A percentile compares a stretch with the other conserved stretches of the same genome.
Conservation (phyloP, 1,284 basidiomycete genomes). For the Boletellus deceptivus region DNA sequence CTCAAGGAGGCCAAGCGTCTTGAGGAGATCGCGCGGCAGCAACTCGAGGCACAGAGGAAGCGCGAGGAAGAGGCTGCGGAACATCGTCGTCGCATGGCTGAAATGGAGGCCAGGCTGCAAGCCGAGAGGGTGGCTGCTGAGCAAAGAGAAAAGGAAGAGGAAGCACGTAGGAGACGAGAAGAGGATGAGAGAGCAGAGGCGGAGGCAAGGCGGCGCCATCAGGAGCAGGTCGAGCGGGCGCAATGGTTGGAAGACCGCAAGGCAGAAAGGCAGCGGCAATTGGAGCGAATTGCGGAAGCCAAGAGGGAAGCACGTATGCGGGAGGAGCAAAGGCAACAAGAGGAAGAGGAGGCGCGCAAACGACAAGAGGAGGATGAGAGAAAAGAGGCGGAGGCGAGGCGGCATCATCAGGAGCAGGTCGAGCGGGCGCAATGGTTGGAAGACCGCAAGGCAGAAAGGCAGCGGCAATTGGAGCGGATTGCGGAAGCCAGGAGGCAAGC, state of each 20-base stretch:
- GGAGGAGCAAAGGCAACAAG: too few species aligned
- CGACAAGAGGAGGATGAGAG: background rate
- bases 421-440: too few species aligned
- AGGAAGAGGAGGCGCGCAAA: background rate
- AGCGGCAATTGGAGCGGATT: too few species aligned
- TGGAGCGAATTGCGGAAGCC: too few species aligned
- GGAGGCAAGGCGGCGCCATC: background rate
- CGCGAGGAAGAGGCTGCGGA: slow-evolving; percentile 10
- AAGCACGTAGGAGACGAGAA: background rate
- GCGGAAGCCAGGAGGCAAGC: too few species aligned
- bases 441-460: too few species aligned
- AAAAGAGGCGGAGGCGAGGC: background rate
- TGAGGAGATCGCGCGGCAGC: background rate
- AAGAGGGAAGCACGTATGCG: too few species aligned
- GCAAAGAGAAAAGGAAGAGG: background rate
- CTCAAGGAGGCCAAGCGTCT: background rate
- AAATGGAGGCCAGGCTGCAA: background rate
- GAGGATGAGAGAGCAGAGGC: background rate
- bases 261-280: too few species aligned
- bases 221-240: too few species aligned
- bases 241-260: too few species aligned
- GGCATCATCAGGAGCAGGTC: too few species aligned
- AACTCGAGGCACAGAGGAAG: background rate
- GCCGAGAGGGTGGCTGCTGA: background rate
- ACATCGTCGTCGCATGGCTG: background rate